Conservation (phyloP, 2,329 filamentous ascomycete genomes). For the Epicoccum nigrum region DNA sequence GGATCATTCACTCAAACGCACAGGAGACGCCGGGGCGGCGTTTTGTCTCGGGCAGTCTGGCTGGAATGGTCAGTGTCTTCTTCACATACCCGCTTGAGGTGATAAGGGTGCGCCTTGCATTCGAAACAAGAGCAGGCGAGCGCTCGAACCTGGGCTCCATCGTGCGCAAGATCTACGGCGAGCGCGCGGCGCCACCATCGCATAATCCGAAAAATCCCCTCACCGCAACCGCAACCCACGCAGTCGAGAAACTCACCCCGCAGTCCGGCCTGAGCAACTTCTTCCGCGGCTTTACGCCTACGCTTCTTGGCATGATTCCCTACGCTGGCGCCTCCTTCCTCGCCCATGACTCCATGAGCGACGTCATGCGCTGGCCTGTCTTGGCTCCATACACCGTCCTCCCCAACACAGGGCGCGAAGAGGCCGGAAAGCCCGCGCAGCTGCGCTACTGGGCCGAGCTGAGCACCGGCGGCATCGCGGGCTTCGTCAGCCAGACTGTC, state of each 20-base stretch:
- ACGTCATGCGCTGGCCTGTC: constrained; percentile 73
- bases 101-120: constrained; percentile 88
- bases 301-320: constrained; percentile 91
- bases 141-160: constrained; percentile 76
- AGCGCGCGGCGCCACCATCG: constrained; percentile 57
- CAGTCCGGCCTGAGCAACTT: constrained; percentile 82
- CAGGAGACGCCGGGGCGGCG: constrained; percentile 83
- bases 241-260: constrained; percentile 62
- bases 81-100: constrained; percentile 96
- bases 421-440: constrained; percentile 65
- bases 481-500: constrained; percentile 85
- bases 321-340: constrained; percentile 97
- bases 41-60: constrained; percentile 73
- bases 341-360: constrained; percentile 88
- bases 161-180: constrained; percentile 84
- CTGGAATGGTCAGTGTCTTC: constrained; percentile 90
- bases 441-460: constrained; percentile 88
- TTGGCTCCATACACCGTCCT: constrained; percentile 78
- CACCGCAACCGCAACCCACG: constrained; percentile 49
- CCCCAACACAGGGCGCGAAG: constrained; percentile 58
- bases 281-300: constrained; percentile 91
- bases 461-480: constrained; percentile 80
- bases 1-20: constrained; percentile 72
- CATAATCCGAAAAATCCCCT: constrained; percentile 47
- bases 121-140: constrained; percentile 81